Evolutionary conservation across 2,329 filamentous ascomycete species (phyloP).

Genomic region (Colletotrichum graminicola): DNA sequence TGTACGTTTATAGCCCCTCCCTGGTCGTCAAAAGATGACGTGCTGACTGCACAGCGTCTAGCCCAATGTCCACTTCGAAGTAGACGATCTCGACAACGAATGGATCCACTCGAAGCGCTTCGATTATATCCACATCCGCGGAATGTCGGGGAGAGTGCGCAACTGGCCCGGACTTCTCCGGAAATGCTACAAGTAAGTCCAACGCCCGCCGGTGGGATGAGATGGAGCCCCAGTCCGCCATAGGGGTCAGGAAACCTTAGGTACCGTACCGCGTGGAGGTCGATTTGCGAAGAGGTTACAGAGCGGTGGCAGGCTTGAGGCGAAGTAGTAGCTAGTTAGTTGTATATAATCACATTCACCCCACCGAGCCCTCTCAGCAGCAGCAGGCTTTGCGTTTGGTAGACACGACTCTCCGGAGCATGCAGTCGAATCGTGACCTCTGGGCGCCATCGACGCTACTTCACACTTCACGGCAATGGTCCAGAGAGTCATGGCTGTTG

Average conservation of each 20-base stretch:
- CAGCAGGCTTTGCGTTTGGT: not conserved
- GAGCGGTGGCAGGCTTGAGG: not conserved
- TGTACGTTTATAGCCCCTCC: slow-evolving; percentile 43
- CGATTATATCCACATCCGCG: slow-evolving; percentile 52
- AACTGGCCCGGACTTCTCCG: slow-evolving; percentile 21
- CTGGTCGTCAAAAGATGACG: not conserved
- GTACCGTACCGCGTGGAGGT: not conserved
- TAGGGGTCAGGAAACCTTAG: not conserved
- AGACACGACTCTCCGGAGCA: not conserved
- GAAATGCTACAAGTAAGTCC: slow-evolving; percentile 20
- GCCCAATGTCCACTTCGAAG: slow-evolving; percentile 58
- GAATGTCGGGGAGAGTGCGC: slow-evolving; percentile 48
- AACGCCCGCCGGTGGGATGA: no score
- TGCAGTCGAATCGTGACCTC: not conserved
- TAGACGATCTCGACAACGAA: slow-evolving; percentile 52
- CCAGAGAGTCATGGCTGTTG: not conserved
- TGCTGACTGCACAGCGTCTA: slow-evolving; percentile 49
- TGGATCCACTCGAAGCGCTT: slow-evolving; percentile 51
- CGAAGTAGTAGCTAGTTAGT: not conserved
- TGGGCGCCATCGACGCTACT: not conserved
- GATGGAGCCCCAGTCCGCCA: not conserved
- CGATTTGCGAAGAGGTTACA: no score
- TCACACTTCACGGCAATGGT: not conserved
- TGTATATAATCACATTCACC: no score
- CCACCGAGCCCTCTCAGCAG: not conserved